Base-by-base conservation (phyloP, 2,329 filamentous ascomycete species). In the Elsinoe fawcettii region DNA sequence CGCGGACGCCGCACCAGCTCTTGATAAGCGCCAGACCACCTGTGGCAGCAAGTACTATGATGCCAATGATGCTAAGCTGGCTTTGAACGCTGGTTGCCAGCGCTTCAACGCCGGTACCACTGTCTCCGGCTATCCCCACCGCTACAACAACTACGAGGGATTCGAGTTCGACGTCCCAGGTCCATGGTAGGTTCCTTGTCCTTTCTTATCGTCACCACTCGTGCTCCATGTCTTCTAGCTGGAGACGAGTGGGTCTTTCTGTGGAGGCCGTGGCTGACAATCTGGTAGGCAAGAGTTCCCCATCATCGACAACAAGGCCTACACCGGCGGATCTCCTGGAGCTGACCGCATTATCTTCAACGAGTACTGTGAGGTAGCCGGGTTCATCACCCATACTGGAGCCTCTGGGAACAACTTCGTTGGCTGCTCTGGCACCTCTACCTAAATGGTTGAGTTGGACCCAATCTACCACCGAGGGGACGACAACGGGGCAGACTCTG, bases 331-430 rank as follows among this genome's bases (percentile, higher is more conserved):
- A 22, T 79, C 78, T 1, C 85, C 85, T 1, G 85, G 85, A 36
- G 72, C 85, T 16, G 84, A 88, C 66, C 81, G 85, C 51, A 81
- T 87, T 55, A 70, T 86, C 30, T 82, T 88, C 72, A 84, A 82
- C 66, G 74, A 66, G 0, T 60, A 70, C 14, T 80, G 84, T 63
- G 59, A 77, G 58, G 76, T 80, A 44, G 85, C 83, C 12, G 85
- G 83, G 36, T 73, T 79, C 25, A 86, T 88, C 61, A 88, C 86
- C 0, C 86, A 88, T 66, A 86, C 82, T 20, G 85, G 85, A 25
- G 85, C 85, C 16, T 81, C 77, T 53, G 83, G 83, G 6, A 83
- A 87, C 68, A 75, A 79, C 70, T 88, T 88, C 70, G 82, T 88
- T 57, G 78, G 75, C n/a, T 88, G 85, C 67, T 67, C 67, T 41